A percentile compares a stretch with the other conserved stretches of the same genome.
Evolutionary conservation across 345 rosid species (phyloP).

Genomic region (Citrus inodora): DNA sequence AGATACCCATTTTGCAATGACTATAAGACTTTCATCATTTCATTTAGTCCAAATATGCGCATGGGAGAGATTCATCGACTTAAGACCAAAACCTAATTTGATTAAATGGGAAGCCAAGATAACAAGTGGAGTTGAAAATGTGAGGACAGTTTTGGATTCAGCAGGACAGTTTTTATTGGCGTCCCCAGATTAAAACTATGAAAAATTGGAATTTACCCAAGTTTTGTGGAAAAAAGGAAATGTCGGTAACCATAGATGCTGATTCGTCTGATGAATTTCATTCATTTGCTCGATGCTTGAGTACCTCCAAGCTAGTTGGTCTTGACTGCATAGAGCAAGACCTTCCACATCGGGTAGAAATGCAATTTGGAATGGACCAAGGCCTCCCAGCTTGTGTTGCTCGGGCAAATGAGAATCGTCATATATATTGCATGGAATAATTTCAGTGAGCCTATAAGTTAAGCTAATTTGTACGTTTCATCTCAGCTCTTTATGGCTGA

Average conservation of each 20-base stretch:
- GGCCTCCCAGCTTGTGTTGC: slow-evolving; percentile 5
- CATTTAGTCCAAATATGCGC: slow-evolving; percentile 33
- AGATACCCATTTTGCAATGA: neutral
- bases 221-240: neutral
- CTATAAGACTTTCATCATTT: slow-evolving; percentile 25
- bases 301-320: slow-evolving; percentile 3
- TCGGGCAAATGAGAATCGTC: neutral
- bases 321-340: neutral
- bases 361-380: slow-evolving; percentile 13
- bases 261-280: neutral
- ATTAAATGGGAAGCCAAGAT: slow-evolving; percentile 23
- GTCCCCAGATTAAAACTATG: slow-evolving; percentile 14
- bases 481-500: slow-evolving; percentile 12
- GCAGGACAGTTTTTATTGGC: slow-evolving; percentile 21
- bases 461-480: slow-evolving; percentile 10
- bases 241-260: neutral
- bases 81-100: slow-evolving; percentile 26
- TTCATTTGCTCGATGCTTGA: slow-evolving; percentile 3
- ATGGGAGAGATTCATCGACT: slow-evolving; percentile 37
- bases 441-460: slow-evolving; percentile 1
- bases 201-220: neutral
- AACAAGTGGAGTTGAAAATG: neutral
- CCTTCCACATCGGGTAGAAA: slow-evolving; percentile 14
- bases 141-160: slow-evolving; percentile 26
- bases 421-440: neutral